Conservation (phyloP, 202 grass and related monocot species). For the Elaeis oleifera region DNA sequence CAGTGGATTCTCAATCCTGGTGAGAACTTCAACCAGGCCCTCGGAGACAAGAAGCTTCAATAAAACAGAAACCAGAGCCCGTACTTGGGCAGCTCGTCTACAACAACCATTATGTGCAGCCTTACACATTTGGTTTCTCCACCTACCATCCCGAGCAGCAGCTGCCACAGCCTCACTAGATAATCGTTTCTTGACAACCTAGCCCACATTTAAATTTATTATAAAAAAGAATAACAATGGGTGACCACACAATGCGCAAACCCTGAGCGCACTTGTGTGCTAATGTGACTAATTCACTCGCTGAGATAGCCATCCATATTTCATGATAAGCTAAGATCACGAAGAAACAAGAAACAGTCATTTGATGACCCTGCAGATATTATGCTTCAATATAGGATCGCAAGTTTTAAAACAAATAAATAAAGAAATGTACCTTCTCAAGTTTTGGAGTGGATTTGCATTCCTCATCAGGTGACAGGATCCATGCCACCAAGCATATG, state of each 20-base stretch:
- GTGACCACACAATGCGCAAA: too few species aligned
- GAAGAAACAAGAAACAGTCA: constrained; percentile 1
- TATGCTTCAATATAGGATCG: constrained; percentile 1
- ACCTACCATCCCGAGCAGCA: constrained; percentile 84
- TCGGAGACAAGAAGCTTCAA: constrained; percentile 63
- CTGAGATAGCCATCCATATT: not conserved
- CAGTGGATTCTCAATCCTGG: constrained; percentile 73
- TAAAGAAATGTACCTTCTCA: constrained; percentile 57
- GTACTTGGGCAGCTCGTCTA: constrained; percentile 62
- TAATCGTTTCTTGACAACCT: constrained; percentile 83
- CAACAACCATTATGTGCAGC: constrained; percentile 95
- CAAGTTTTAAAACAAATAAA: not conserved
- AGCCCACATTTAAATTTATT: not conserved
- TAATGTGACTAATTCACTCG: too few species aligned
- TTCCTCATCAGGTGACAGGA: constrained; percentile 93
- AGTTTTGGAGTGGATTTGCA: constrained; percentile 71
- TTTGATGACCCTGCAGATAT: constrained; percentile 15
- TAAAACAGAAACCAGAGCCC: constrained; percentile 62
- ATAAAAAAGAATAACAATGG: too few species aligned
- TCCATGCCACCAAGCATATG: constrained; percentile 66
- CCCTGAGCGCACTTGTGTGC: too few species aligned
- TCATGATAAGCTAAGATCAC: not conserved
- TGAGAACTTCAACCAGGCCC: constrained; percentile 51
- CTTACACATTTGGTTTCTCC: constrained; percentile 94
- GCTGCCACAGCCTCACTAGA: constrained; percentile 53